phyloP scores from a whole-genome alignment of 495 filamentous ascomycete species.

The Tuber melanosporum region DNA sequence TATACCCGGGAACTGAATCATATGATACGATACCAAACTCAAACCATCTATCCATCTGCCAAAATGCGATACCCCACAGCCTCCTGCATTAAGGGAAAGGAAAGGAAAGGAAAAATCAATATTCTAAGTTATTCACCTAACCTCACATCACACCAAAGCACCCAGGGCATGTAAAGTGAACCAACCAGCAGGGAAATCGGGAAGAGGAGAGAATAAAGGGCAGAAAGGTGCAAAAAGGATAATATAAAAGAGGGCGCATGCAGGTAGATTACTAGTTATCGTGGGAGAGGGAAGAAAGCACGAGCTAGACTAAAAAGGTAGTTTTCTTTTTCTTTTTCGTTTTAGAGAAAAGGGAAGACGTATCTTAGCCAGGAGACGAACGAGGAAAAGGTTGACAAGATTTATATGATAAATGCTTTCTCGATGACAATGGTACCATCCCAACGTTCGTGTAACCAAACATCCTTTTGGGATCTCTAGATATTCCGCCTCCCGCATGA shows the following conservation, averaged over 20 bases:
- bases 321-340: background rate
- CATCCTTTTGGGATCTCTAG: background rate
- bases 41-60: too few species aligned
- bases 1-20: background rate
- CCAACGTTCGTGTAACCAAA: background rate
- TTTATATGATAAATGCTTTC: background rate
- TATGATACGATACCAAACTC: too few species aligned
- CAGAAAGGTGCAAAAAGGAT: background rate
- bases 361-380: background rate
- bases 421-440: background rate
- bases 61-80: background rate
- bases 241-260: background rate
- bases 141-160: background rate
- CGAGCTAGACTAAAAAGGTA: background rate
- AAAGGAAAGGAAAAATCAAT: background rate
- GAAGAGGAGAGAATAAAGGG: background rate
- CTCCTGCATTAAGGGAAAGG: background rate
- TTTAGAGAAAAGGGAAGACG: background rate
- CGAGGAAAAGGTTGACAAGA: background rate
- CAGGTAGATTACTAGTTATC: background rate
- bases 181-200: background rate
- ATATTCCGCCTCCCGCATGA: background rate
- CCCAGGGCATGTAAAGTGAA: background rate
- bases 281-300: background rate
- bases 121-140: background rate